These are phyloP conservation scores for Heliamphora pulchella DNA, from an alignment of 179 eudicot species.

Conservation along the genomic window DNA sequence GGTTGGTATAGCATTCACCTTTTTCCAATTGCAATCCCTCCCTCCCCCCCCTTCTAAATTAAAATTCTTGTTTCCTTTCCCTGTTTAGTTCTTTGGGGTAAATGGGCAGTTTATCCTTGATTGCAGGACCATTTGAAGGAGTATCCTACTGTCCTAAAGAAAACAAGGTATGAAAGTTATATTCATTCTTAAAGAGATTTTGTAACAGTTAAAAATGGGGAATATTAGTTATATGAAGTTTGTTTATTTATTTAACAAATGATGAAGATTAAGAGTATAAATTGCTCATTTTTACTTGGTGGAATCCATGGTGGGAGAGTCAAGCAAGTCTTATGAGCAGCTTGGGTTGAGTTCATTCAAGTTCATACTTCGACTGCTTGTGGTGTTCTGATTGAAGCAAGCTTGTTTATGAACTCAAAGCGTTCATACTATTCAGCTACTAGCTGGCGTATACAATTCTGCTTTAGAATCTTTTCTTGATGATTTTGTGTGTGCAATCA, in stretches of 20 bases:
- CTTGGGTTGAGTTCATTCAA: not conserved
- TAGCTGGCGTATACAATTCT: not conserved
- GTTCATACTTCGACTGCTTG: not conserved
- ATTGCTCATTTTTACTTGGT: not conserved
- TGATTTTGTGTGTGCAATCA: not conserved
- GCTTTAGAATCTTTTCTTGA: not conserved
- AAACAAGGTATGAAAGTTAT: conserved; percentile 38
- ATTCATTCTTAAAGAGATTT: not conserved
- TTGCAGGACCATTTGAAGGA: conserved; percentile 77
- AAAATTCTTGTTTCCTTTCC: not conserved
- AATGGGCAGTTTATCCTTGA: conserved; percentile 17
- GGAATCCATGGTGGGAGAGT: not conserved
- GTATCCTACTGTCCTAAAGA: conserved; percentile 46
- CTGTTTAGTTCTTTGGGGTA: not conserved
- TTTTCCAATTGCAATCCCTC: not conserved
- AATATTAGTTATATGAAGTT: not conserved
- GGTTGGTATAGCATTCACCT: conserved; percentile 36
- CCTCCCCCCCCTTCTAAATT: not conserved
- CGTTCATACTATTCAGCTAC: not conserved
- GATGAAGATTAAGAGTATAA: not conserved
- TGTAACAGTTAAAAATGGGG: not conserved
- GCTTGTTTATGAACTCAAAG: not conserved
- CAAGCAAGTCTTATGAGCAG: not conserved
- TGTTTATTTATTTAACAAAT: not conserved
- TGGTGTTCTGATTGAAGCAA: not conserved